Percentiles rank a stretch among this genome's conserved stretches.
These are phyloP conservation scores for Calonectria montana DNA, from an alignment of 2,329 filamentous ascomycete species.

Conservation along the genomic window DNA sequence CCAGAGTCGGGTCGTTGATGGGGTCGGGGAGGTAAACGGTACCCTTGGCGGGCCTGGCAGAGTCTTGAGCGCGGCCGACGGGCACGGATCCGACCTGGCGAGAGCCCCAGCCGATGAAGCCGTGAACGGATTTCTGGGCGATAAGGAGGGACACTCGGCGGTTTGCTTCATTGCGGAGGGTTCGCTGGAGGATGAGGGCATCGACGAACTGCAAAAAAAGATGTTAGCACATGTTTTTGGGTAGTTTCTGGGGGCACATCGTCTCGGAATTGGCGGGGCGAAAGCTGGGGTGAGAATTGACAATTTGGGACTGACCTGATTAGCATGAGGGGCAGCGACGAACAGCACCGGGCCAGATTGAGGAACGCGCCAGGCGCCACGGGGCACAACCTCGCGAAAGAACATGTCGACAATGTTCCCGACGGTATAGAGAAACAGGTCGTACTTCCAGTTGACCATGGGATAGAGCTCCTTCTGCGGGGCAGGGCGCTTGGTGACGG, in stretches of 20 bases:
- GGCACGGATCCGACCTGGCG: constrained; percentile 88
- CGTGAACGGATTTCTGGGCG: constrained; percentile 93
- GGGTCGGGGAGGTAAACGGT: constrained; percentile 91
- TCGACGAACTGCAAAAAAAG: constrained; percentile 82
- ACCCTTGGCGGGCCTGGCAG: constrained; percentile 82
- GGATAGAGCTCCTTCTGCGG: constrained; percentile 69
- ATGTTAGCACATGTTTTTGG: constrained; percentile 23
- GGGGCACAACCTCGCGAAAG: constrained; percentile 96
- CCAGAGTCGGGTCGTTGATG: constrained; percentile 81
- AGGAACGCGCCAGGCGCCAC: constrained; percentile 95
- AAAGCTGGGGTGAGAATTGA: background rate
- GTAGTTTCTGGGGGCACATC: background rate
- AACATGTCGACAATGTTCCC: constrained; percentile 93
- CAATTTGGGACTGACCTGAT: constrained; percentile 72
- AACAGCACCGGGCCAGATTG: constrained; percentile 90
- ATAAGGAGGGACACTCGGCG: constrained; percentile 93
- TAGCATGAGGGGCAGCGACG: constrained; percentile 96
- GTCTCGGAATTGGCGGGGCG: constrained; percentile 13
- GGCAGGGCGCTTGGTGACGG: constrained; percentile 34
- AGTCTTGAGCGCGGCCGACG: constrained; percentile 92
- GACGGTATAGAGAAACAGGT: constrained; percentile 81
- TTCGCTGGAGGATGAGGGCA: constrained; percentile 91
- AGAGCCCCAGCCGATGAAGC: constrained; percentile 91
- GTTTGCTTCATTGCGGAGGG: constrained; percentile 85
- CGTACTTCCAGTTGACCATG: constrained; percentile 81